phyloP scores from a whole-genome alignment of 1,139 yeast species.

The Debaryomyces subglobosus region DNA sequence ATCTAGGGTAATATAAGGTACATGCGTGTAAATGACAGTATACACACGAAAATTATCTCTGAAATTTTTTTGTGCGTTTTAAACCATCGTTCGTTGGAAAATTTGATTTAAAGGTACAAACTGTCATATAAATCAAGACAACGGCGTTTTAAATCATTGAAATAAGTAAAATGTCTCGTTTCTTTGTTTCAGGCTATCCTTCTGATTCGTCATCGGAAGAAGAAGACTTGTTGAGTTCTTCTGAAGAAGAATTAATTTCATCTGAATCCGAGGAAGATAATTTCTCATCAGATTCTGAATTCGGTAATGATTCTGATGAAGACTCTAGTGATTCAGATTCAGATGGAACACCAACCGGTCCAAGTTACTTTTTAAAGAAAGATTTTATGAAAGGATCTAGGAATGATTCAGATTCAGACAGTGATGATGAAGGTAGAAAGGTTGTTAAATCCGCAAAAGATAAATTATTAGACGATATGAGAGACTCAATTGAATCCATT shows the following conservation, averaged over 20 bases:
- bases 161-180: conserved; percentile 61
- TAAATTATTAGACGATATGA: conserved; percentile 86
- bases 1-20: conserved; percentile 6
- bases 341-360: conserved; percentile 53
- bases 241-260: conserved; percentile 65
- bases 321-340: conserved; percentile 42
- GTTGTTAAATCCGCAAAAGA: conserved; percentile 94
- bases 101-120: conserved; percentile 13
- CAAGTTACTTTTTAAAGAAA: conserved; percentile 60
- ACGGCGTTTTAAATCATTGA: conserved; percentile 8
- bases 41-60: conserved; percentile 9
- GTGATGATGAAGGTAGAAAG: conserved; percentile 71
- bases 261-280: conserved; percentile 47
- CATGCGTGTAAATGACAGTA: conserved; percentile 12
- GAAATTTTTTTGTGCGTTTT: conserved; percentile 15
- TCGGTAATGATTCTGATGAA: conserved; percentile 36
- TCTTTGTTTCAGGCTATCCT: conserved; percentile 67
- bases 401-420: conserved; percentile 56
- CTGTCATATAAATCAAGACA: conserved; percentile 7
- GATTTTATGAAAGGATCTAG: conserved; percentile 48
- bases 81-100: conserved; percentile 16
- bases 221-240: conserved; percentile 70
- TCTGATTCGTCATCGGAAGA: conserved; percentile 75
- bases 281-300: conserved; percentile 45
- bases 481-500: conserved; percentile 64